Evolutionary conservation across 768 basidiomycete species (phyloP), one percentile per base, ranked within the genome.

Genomic region (Hysterangium stoloniferum): DNA sequence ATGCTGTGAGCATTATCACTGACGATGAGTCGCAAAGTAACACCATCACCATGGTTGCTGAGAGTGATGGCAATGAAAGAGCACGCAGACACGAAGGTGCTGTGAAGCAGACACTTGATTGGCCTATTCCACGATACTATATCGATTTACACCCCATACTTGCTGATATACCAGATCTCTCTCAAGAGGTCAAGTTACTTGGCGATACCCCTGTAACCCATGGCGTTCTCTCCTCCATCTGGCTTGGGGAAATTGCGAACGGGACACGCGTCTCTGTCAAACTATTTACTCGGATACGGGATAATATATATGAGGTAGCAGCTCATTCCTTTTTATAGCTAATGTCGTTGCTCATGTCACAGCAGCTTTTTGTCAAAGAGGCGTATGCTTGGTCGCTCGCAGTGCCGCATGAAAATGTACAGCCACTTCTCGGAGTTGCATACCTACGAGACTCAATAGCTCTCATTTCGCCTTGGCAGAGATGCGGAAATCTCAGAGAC

Each of bases 381-480:
- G 25, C 41, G 19, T 22, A 40, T 17, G 38, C 33, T 9, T 51
- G 49, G 49, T 31, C 37, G 11, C 37, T 6, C 27, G 49, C 38
- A 20, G 20, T 24, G 3, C 20, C 20, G 11, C 49, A 51, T 20
- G 49, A 51, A 29, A 79, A 82, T 52, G 68, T 82, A 40, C 72
- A 72, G 32, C 74, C 72, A 36, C 61, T 82, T 24, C 76, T 73
- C 48, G 80, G 80, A 2, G 70, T 82, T 49, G 62, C 77, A 13
- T 76, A 77, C 56, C 68, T 70, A 4, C 63, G 67, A 25, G 67
- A 71, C 29, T 74, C 75, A 41, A 68, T 82, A 24, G 80, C 74
- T 15, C 80, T 82, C 77, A 78, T 82, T 0, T 81, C 80, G 4
- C 74, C 75, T 4, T 83, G 79, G 78, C 80, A 78, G 58, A 68